Evolutionary conservation across 768 basidiomycete genomes (phyloP).

Genomic region (Cystoderma amianthinum): DNA sequence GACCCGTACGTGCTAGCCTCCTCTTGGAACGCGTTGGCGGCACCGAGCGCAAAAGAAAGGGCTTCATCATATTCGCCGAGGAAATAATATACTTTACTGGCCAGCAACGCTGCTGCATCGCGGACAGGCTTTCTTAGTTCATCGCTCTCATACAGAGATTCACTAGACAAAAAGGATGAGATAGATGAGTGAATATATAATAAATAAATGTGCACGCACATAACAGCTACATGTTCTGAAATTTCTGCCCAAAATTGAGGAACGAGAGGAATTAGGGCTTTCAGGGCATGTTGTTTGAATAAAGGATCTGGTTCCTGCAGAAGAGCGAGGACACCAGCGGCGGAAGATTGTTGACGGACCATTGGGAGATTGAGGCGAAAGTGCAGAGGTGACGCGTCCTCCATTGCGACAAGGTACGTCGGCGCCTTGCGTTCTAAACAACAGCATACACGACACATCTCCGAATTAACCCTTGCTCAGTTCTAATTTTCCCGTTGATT

Average conservation of each 20-base stretch:
- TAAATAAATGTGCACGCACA: constrained; percentile 46
- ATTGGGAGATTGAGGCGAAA: constrained; percentile 28
- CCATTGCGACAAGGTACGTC: constrained; percentile 20
- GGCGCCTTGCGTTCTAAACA: constrained; percentile 13
- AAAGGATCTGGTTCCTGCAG: constrained; percentile 83
- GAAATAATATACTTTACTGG: constrained; percentile 98
- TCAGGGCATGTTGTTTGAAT: constrained; percentile 90
- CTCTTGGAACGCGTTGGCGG: constrained; percentile 78
- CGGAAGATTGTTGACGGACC: constrained; percentile 75
- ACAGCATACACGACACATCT: constrained; percentile 20
- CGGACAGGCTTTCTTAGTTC: constrained; percentile 69
- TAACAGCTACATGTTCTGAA: constrained; percentile 84
- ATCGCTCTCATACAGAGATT: constrained; percentile 81
- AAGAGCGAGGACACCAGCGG: constrained; percentile 87
- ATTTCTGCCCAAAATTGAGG: constrained; percentile 99
- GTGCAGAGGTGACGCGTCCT: constrained; percentile 38
- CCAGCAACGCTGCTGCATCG: constrained; percentile 81
- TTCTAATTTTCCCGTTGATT: constrained; percentile 8
- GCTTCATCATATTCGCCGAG: constrained; percentile 94
- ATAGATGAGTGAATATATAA: constrained; percentile 5
- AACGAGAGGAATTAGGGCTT: constrained; percentile 74
- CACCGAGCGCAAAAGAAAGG: constrained; percentile 89
- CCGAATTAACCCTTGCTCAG: constrained; percentile 26
- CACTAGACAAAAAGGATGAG: constrained; percentile 42
- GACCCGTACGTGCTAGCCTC: constrained; percentile 57